These are phyloP conservation scores for Talaromyces sp. DNA, from an alignment of 2,329 filamentous ascomycete species.

Conservation along the genomic window DNA sequence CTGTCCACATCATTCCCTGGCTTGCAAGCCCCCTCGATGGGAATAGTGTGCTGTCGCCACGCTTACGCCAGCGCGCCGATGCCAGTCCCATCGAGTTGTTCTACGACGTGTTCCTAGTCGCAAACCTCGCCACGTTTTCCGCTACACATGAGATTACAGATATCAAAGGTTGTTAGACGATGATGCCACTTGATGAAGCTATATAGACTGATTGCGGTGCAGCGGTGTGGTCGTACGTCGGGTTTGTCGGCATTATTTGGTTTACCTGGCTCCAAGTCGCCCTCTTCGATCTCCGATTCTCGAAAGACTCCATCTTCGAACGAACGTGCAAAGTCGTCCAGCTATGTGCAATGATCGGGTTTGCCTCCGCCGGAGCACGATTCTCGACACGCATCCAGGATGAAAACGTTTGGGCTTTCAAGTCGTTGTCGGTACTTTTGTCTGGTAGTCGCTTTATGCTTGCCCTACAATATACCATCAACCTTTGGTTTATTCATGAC, in stretches of 20 bases:
- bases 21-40: conserved; percentile 30
- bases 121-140: conserved; percentile 60
- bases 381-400: conserved; percentile 36
- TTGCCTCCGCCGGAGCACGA: conserved; percentile 53
- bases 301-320: conserved; percentile 59
- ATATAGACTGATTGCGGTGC: conserved; percentile 12
- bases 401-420: conserved; percentile 40
- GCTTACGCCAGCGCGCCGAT: conserved; percentile 41
- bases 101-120: conserved; percentile 58
- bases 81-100: conserved; percentile 53
- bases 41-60: conserved; percentile 18
- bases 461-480: conserved; percentile 48
- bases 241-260: conserved; percentile 57
- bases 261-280: conserved; percentile 62
- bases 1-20: conserved; percentile 17
- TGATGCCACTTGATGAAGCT: background rate
- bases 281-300: conserved; percentile 61
- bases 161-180: conserved; percentile 25
- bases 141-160: conserved; percentile 51
- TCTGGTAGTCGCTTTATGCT: conserved; percentile 50
- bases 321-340: conserved; percentile 54
- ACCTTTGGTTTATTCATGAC: conserved; percentile 21
- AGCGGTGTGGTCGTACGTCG: conserved; percentile 43
- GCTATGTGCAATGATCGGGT: conserved; percentile 60
- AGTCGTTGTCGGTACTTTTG: conserved; percentile 38